phyloP scores from a whole-genome alignment of 2,329 filamentous ascomycete genomes.

The Lachnellula arida region DNA sequence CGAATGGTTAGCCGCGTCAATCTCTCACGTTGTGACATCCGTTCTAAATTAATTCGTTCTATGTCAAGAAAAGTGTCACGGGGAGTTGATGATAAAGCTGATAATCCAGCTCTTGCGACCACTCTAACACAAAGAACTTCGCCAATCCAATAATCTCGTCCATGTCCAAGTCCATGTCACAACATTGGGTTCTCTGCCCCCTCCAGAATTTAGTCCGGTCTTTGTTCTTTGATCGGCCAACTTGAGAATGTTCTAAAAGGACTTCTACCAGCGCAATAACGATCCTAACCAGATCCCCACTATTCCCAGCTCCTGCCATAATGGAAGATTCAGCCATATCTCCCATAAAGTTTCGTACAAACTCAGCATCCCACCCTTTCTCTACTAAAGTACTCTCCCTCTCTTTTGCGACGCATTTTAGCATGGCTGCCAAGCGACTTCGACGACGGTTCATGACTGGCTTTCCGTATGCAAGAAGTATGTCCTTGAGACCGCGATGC shows the following conservation, averaged over 20 bases:
- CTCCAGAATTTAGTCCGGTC: slow-evolving; percentile 1
- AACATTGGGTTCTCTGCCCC: no score
- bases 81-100: slow-evolving; percentile 34
- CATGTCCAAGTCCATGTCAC: no score
- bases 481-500: slow-evolving; percentile 32
- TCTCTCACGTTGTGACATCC: no score
- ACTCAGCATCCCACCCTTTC: slow-evolving; percentile 28
- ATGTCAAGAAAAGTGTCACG: neutral
- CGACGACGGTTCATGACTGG: slow-evolving; percentile 27
- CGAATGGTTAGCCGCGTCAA: no score
- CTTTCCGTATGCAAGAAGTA: slow-evolving; percentile 29
- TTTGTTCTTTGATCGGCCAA: neutral
- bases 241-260: neutral
- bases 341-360: slow-evolving; percentile 28
- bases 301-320: slow-evolving; percentile 30
- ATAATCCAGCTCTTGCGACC: slow-evolving; percentile 35
- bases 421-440: slow-evolving; percentile 14
- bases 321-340: slow-evolving; percentile 29
- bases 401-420: neutral
- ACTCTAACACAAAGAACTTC: slow-evolving; percentile 33
- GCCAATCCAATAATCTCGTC: slow-evolving; percentile 23
- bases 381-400: neutral
- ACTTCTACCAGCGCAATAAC: slow-evolving; percentile 26
- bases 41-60: no score
- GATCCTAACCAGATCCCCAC: slow-evolving; percentile 31